Conservation (phyloP, 768 basidiomycete genomes). For the Agaricus blazei region DNA sequence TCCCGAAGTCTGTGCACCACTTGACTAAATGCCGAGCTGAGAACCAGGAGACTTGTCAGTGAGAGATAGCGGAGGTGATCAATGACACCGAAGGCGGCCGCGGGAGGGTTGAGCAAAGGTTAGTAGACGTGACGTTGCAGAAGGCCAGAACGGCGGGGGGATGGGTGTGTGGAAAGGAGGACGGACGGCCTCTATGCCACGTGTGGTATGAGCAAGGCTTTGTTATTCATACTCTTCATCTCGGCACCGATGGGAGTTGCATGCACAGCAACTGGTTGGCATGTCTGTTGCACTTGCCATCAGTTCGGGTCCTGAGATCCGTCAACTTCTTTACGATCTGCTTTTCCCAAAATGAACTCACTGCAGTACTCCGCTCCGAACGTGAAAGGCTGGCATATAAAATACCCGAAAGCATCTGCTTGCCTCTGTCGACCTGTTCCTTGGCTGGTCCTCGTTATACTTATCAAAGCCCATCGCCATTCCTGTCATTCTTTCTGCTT, state of each 20-base stretch:
- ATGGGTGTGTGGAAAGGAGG: background rate
- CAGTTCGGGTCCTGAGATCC: conserved; percentile 18
- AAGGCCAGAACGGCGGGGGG: background rate
- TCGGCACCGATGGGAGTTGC: conserved; percentile 24
- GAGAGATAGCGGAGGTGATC: background rate
- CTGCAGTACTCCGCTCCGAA: conserved; percentile 21
- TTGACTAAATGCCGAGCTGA: conserved; percentile 1
- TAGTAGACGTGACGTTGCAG: conserved; percentile 8
- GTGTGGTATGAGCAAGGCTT: conserved; percentile 21
- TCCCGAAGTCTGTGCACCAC: conserved; percentile 7
- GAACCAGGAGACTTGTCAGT: background rate
- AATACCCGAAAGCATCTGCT: conserved; percentile 16
- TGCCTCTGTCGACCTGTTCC: conserved; percentile 18
- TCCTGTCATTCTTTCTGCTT: background rate
- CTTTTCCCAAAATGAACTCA: conserved; percentile 29
- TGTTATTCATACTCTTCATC: conserved; percentile 21
- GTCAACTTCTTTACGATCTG: conserved; percentile 10
- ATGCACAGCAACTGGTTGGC: conserved; percentile 3
- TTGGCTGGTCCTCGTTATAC: conserved; percentile 24
- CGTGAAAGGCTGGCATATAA: conserved; percentile 22
- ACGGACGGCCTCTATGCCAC: conserved; percentile 15
- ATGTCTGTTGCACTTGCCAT: conserved; percentile 7
- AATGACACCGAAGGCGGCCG: background rate
- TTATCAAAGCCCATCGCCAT: conserved; percentile 9
- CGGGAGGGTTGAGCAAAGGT: conserved; percentile 2